phyloP scores from a whole-genome alignment of 768 basidiomycete species.

The Kwoniella dejecticola region DNA sequence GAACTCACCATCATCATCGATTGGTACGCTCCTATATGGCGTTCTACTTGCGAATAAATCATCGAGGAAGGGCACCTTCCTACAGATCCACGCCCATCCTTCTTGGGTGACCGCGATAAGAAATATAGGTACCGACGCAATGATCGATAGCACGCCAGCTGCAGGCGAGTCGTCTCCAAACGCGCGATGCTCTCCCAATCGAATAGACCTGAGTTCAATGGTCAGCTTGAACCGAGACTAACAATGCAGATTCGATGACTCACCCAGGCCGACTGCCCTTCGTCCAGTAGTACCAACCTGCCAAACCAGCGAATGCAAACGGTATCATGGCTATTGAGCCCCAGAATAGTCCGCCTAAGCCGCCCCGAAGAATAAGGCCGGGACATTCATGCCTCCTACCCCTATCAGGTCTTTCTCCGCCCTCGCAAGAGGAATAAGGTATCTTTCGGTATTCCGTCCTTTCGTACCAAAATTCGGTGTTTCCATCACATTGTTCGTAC shows the following conservation, averaged over 20 bases:
- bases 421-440: conserved; percentile 82
- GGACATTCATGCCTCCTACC: conserved; percentile 78
- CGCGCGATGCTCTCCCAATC: conserved; percentile 52
- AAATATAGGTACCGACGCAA: conserved; percentile 90
- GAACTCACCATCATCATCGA: conserved; percentile 56
- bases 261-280: conserved; percentile 76
- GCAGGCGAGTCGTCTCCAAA: conserved; percentile 57
- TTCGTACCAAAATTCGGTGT: conserved; percentile 81
- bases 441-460: conserved; percentile 89
- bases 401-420: conserved; percentile 74
- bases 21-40: conserved; percentile 51
- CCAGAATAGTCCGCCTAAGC: conserved; percentile 81
- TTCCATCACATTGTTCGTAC: conserved; percentile 54
- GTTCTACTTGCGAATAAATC: conserved; percentile 43
- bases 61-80: conserved; percentile 50
- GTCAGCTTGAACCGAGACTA: too few species aligned
- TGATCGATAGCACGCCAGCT: conserved; percentile 65
- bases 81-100: conserved; percentile 46
- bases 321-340: conserved; percentile 72
- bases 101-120: conserved; percentile 70
- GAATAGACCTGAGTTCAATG: conserved; percentile 43
- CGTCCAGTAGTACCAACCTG: conserved; percentile 79
- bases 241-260: conserved; percentile 46
- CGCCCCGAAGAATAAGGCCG: conserved; percentile 61
- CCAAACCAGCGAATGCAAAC: conserved; percentile 71